A percentile compares a stretch with the other conserved stretches of the same genome.
Evolutionary conservation across 2,329 filamentous ascomycete species (phyloP).

Genomic region (Colletotrichum higginsianum): DNA sequence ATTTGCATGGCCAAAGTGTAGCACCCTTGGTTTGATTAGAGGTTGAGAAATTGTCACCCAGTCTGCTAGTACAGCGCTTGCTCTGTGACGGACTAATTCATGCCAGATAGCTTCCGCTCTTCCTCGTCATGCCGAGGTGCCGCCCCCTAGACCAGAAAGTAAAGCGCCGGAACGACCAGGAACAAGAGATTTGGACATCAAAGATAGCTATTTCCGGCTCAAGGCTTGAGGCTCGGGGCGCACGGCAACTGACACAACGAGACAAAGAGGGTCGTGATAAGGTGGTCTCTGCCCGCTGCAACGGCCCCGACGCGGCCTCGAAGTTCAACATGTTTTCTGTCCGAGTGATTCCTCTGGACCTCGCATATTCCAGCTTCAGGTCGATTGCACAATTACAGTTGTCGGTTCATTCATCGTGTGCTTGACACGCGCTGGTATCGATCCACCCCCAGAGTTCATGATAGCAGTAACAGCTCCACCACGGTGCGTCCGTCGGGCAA

Average conservation of each 20-base stretch:
- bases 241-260: background rate
- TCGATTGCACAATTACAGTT: background rate
- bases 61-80: background rate
- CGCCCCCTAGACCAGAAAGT: background rate
- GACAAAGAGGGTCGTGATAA: background rate
- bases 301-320: conserved; percentile 7
- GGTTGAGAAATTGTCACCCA: background rate
- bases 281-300: background rate
- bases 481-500: conserved; percentile 28
- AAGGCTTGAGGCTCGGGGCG: background rate
- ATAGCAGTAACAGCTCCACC: conserved; percentile 24
- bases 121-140: background rate
- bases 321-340: background rate
- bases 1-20: background rate
- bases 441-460: conserved; percentile 21
- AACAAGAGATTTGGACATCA: background rate
- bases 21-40: background rate
- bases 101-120: background rate
- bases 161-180: background rate
- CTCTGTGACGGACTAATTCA: too few relatives aligned
- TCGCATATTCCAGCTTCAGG: background rate
- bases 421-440: background rate
- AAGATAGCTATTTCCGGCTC: background rate
- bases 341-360: background rate
- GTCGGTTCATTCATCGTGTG: background rate